Evolutionary conservation across 1,284 basidiomycete genomes (phyloP).

Genomic region (Somion occarium): DNA sequence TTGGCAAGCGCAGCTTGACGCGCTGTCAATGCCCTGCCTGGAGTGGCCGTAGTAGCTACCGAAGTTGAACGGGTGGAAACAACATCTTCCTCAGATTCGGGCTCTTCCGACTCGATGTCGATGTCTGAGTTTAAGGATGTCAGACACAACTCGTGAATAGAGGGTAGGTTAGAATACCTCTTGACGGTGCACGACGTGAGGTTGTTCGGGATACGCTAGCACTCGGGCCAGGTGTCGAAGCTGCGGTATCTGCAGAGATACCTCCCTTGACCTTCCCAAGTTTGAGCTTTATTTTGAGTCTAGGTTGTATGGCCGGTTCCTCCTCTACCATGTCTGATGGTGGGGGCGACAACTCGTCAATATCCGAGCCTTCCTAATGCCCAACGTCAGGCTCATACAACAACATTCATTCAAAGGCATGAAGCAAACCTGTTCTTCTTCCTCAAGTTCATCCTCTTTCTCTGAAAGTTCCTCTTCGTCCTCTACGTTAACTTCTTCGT

Average conservation of each 20-base stretch:
- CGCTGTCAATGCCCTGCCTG: slow-evolving; percentile 54
- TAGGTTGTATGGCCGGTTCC: slow-evolving; percentile 17
- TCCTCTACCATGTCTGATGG: slow-evolving; percentile 10
- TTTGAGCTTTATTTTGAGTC: slow-evolving; percentile 64
- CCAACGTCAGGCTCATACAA: no score
- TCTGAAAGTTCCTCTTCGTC: slow-evolving; percentile 30
- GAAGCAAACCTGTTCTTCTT: slow-evolving; percentile 26
- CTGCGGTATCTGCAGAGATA: not conserved
- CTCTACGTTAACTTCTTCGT: slow-evolving; percentile 21
- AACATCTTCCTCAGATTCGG: slow-evolving; percentile 35
- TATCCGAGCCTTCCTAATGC: slow-evolving; percentile 27
- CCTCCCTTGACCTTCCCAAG: slow-evolving; percentile 29
- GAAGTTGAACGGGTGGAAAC: slow-evolving; percentile 44
- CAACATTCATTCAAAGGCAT: not conserved
- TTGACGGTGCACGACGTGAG: slow-evolving; percentile 18
- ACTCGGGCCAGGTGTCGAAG: slow-evolving; percentile 22
- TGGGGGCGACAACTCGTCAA: slow-evolving; percentile 32
- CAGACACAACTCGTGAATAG: not conserved
- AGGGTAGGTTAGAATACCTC: no score
- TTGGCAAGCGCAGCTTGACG: slow-evolving; percentile 70
- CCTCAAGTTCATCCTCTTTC: slow-evolving; percentile 28
- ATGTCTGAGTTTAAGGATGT: no score
- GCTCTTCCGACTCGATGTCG: slow-evolving; percentile 7
- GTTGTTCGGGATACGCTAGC: slow-evolving; percentile 4
- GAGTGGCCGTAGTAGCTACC: slow-evolving; percentile 21